Evolutionary conservation across 2,329 filamentous ascomycete species (phyloP).

Genomic region (Venturia effusa): DNA sequence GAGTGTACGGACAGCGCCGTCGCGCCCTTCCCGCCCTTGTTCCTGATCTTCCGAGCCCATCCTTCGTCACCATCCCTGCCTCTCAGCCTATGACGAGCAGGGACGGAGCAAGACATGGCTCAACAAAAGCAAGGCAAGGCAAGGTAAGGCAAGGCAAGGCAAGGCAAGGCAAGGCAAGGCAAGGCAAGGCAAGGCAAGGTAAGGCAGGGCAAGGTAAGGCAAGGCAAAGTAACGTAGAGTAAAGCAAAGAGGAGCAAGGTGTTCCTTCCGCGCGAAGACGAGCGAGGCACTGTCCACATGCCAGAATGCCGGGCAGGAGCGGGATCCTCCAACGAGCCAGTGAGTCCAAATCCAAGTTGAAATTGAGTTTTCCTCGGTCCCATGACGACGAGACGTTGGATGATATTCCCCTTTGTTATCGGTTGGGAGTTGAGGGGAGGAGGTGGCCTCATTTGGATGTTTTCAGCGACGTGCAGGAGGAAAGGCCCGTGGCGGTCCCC

Average conservation of each 20-base stretch:
- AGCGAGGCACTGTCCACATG: not conserved
- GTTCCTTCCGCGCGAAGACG: not conserved
- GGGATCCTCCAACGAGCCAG: no score
- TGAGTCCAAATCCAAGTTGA: not conserved
- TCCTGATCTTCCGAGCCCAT: not conserved
- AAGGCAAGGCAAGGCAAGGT: not conserved
- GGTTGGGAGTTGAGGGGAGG: not conserved
- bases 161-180: not conserved
- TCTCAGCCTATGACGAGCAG: not conserved
- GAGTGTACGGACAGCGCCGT: not conserved
- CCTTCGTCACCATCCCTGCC: not conserved
- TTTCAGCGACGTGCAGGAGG: slow-evolving; percentile 1
- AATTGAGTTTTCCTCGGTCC: not conserved
- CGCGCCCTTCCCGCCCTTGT: not conserved
- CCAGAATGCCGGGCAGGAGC: no score
- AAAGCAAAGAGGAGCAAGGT: not conserved
- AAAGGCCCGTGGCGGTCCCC: not conserved
- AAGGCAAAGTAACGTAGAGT: not conserved
- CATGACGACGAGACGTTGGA: not conserved
- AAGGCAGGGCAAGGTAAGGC: not conserved
- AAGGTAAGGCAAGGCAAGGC: not conserved
- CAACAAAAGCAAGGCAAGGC: not conserved
- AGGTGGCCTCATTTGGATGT: not conserved
- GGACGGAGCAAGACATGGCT: not conserved
- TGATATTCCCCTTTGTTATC: no score